Base-by-base conservation (phyloP, 768 basidiomycete genomes). In the Gautieria morchelliformis region DNA sequence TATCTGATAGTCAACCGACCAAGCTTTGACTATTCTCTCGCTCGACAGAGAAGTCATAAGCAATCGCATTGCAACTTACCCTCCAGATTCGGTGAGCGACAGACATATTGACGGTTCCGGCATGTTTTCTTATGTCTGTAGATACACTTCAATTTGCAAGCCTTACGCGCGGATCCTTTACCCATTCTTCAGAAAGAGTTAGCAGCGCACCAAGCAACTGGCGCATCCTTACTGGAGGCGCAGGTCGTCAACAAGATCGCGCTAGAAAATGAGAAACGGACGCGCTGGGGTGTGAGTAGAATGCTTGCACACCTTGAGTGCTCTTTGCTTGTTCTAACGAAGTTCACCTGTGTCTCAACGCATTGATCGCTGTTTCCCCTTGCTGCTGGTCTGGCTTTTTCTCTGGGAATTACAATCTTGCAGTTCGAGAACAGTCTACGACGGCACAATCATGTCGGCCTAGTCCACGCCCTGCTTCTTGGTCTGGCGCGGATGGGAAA, bases 91-190 rank as follows among this genome's bases (percentile, higher is more conserved):
- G 60, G 92, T 96, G 72, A 65, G 87, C 76, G 33, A 33, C 27
- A 5, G 27, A 27, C 5, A 27, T 27, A 27, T 27, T 27, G 27
- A 27, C 27, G 3, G 3, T 5, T 27, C 27, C 27, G 27, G 27
- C 27, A 27, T 15, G 24, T 35, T 30, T 35, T 46, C 33, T 37
- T 37, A 10, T 37, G 4, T 37, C 10, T 14, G 33, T 61, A 94
- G 92, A 76, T 95, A 53, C 90, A 94, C 67, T 97, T 97, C 75
- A 93, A 87, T 69, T 80, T 97, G 37, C 81, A 96, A 37, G 92
- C 90, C 6, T 74, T 99, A 45, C 85, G 87, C 55, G 83, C 87
- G 44, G 88, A 92, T 66, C 87, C 90, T 32, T 63, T 96, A 24
- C 88, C 88, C 12, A 64, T 69, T 5, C 77, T 97, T 22, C 78